These are phyloP conservation scores for Solanum neorickii DNA, from an alignment of 257 asterid species.

Conservation along the genomic window DNA sequence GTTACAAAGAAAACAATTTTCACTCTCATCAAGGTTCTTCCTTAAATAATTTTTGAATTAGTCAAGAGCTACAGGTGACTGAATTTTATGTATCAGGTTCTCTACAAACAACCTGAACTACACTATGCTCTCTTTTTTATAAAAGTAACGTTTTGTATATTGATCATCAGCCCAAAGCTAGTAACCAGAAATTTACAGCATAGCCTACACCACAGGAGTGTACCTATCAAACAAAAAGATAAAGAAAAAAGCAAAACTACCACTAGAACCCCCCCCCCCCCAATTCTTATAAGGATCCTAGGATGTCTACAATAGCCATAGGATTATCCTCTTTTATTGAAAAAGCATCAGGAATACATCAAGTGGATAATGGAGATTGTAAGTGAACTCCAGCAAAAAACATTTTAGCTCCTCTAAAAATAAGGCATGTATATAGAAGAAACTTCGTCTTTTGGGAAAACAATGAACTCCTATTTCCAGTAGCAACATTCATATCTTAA, in stretches of 20 bases:
- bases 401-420: background rate
- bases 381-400: background rate
- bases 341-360: background rate
- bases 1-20: background rate
- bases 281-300: no score
- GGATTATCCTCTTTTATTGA: background rate
- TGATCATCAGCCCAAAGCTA: background rate
- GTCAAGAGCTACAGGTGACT: background rate
- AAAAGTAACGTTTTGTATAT: background rate
- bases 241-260: background rate
- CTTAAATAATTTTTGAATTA: background rate
- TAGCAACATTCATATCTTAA: background rate
- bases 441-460: background rate
- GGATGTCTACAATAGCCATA: background rate
- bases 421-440: background rate
- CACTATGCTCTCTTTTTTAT: background rate
- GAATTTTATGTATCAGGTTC: background rate
- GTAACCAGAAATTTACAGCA: background rate
- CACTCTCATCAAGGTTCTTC: background rate
- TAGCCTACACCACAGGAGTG: background rate
- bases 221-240: background rate
- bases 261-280: background rate
- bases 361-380: background rate
- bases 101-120: background rate
- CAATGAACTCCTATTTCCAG: background rate